Percentiles rank a stretch among this genome's conserved stretches.
These are phyloP conservation scores for Cryptosporidium xiaoi DNA, from an alignment of 169 alveolate genomes.

Conservation along the genomic window DNA sequence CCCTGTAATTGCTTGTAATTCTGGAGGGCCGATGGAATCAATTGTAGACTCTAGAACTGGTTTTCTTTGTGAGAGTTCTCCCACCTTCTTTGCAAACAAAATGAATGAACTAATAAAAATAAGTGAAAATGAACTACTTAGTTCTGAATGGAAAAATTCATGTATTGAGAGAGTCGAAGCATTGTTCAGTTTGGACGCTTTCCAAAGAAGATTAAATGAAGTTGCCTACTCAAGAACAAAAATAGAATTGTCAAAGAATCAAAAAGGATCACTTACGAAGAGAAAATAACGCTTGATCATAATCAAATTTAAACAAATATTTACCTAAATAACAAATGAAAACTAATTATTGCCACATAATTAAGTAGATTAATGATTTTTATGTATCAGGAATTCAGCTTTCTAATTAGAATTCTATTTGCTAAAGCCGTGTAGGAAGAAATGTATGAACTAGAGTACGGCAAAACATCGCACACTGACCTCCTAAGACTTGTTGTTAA, in stretches of 20 bases:
- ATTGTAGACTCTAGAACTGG: constrained; percentile 89
- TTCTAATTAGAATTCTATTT: constrained; percentile 4
- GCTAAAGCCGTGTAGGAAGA: constrained; percentile 22
- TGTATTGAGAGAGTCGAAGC: constrained; percentile 54
- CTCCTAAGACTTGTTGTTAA: constrained; percentile 10
- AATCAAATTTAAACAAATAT: background rate
- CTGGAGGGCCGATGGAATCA: constrained; percentile 95
- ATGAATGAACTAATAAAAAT: constrained; percentile 79
- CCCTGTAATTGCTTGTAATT: constrained; percentile 90
- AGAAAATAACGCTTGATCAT: background rate
- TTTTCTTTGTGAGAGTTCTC: constrained; percentile 80
- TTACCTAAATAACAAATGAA: background rate
- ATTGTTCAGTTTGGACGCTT: constrained; percentile 34
- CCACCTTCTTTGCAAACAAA: constrained; percentile 84
- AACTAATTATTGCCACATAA: background rate
- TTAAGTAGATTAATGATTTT: background rate
- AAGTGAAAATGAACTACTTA: constrained; percentile 58
- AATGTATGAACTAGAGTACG: constrained; percentile 30
- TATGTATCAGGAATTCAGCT: background rate
- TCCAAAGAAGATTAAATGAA: constrained; percentile 32
- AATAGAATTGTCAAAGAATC: background rate
- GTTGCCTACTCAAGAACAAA: constrained; percentile 17
- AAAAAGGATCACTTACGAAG: background rate
- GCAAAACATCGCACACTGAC: constrained; percentile 66
- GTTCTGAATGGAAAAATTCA: constrained; percentile 43